Evolutionary conservation across 116 monocot species (phyloP).

Genomic region (Iris pallida): DNA sequence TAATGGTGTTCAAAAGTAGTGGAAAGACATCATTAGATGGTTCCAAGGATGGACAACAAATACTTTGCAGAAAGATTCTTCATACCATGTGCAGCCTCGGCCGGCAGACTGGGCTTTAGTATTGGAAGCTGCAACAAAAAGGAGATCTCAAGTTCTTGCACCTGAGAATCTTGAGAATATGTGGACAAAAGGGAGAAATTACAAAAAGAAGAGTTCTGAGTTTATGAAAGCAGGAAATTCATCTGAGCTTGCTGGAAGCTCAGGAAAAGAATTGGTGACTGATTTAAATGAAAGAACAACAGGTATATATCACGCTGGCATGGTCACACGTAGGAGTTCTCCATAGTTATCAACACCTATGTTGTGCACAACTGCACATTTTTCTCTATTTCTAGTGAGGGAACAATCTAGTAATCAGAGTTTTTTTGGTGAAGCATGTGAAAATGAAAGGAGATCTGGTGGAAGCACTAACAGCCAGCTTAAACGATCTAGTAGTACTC

Average conservation of each 20-base stretch:
- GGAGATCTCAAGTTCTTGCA: constrained; percentile 86
- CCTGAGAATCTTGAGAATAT: constrained; percentile 94
- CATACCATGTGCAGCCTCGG: constrained; percentile 13
- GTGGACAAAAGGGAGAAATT: constrained; percentile 96
- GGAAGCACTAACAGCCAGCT: constrained; percentile 29
- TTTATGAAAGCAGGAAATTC: constrained; percentile 26
- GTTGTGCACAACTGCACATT: constrained; percentile 2
- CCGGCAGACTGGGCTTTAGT: constrained; percentile 72
- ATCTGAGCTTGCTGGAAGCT: constrained; percentile 15
- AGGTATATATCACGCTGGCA: constrained; percentile 36
- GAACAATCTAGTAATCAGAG: constrained; percentile 19
- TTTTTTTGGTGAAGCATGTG: constrained; percentile 15
- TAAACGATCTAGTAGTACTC: constrained; percentile 67
- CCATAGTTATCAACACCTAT: no score
- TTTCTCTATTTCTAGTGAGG: constrained; percentile 15
- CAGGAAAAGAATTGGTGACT: constrained; percentile 30
- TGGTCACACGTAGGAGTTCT: not conserved
- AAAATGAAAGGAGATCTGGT: constrained; percentile 8
- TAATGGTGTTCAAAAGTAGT: constrained; percentile 15
- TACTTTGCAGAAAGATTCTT: constrained; percentile 13
- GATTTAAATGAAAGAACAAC: constrained; percentile 20
- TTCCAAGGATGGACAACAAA: constrained; percentile 9
- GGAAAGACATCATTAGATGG: constrained; percentile 11
- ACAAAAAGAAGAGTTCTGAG: constrained; percentile 65
- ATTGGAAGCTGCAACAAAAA: constrained; percentile 76